Evolutionary conservation across 805 yeast genomes (phyloP), one percentile per base, ranked within the genome.

Genomic region (Debaryomyces castellii): DNA sequence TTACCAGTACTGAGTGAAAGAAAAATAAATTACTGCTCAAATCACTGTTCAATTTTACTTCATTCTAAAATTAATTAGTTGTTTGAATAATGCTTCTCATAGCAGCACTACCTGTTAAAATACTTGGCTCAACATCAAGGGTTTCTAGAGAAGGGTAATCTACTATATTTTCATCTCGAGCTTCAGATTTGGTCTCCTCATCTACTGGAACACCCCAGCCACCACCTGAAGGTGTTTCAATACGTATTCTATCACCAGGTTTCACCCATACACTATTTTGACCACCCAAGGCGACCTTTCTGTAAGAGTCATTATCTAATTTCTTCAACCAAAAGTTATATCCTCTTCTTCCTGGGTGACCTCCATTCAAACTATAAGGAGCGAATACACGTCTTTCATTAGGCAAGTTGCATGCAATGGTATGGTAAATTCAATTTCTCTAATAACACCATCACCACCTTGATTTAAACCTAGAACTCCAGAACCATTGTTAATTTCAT

Each of bases 341-440:
- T 3, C 97, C 97, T 41, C 85, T 66, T 16, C 60, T 61, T 3
- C 91, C 97, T 48, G 78, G 78, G 20, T 67, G 71, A 22, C 96
- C 97, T 2, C 96, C 96, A 12, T 74, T 63, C 42, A 89, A 60
- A 3, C 96, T 97, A 59, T 83, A 85, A 0, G 97, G 97, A 1
- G 88, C 83, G 47, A 78, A 65, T 4, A 83, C 82, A 51, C 97
- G 76, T 57, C 97, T 77, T 59, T 90, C 43, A 90, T 84, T 44
- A 84, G 69, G 41, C 87, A 85, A 1, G 91, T 87, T 5, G 83
- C 89, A 47, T 80, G 80, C 24, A 58, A 42, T 11, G 51, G 42
- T 23, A 46, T 47, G 3, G 57, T 54, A 63, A 89, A 89, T 62
- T 87, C 90, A 43, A 89, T 77, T 46, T 88, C 95, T 50, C 96